A percentile compares a stretch with the other conserved stretches of the same genome.
Conservation (phyloP, 2,329 filamentous ascomycete genomes). For the Colletotrichum melonis region DNA sequence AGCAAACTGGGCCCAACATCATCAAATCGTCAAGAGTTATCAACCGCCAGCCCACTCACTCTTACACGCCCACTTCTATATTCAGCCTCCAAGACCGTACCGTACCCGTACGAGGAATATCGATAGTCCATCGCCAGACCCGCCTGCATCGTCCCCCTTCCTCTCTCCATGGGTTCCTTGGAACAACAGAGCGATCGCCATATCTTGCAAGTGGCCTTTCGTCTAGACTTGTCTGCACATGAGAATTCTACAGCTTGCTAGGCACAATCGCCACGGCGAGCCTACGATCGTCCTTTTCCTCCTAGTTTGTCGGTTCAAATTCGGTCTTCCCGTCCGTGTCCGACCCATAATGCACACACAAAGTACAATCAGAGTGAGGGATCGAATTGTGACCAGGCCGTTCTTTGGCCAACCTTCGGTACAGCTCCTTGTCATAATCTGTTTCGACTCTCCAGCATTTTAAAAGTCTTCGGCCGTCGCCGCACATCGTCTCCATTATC, state of each 20-base stretch:
- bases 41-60: not conserved
- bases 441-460: not conserved
- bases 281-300: not conserved
- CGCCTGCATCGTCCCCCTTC: not conserved
- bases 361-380: not conserved
- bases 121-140: too few relatives aligned
- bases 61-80: not conserved
- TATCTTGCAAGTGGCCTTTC: too few relatives aligned
- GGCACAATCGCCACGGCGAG: too few relatives aligned
- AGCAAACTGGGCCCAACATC: conserved; percentile 3
- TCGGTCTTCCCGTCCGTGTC: not conserved
- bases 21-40: not conserved
- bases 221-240: too few relatives aligned
- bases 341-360: not conserved
- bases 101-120: too few relatives aligned
- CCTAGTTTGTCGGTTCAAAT: not conserved
- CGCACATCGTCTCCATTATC: not conserved
- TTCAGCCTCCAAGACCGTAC: not conserved
- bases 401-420: too few relatives aligned
- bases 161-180: too few relatives aligned
- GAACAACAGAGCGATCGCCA: too few relatives aligned
- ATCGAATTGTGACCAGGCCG: not conserved
- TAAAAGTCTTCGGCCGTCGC: not conserved
- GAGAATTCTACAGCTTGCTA: too few relatives aligned
- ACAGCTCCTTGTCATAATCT: not conserved